Evolutionary conservation across 352 stramenopile species (phyloP), one percentile per base, ranked within the genome.

Genomic region (Pythium rishiriense): DNA sequence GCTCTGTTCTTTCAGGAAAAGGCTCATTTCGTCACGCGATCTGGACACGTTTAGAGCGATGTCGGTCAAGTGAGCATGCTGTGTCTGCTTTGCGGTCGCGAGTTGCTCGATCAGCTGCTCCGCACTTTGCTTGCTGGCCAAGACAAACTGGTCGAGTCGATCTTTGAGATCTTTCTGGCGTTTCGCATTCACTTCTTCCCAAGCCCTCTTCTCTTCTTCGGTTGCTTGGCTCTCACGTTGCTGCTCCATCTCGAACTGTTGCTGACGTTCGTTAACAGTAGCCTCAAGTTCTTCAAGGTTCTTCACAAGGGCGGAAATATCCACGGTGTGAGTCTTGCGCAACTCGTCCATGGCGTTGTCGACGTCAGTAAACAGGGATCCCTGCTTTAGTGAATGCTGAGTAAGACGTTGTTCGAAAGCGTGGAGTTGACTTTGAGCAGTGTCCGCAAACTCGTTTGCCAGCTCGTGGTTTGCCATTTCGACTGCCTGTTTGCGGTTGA

Each of bases 301-400:
- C 29, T 60, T 62, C 26, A 65, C 15, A 9, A 74, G 33, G 25
- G 24, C 42, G 28, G 22, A 52, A 19, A 69, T 48, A n/a, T 88
- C 73, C 7, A 61, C 62, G 14, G 69, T 74, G 57, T 93, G 80
- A 21, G 57, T 46, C 12, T 66, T 65, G 24, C 87, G 69, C 17
- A 93, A 45, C 43, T 87, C 72, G 15, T 76, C 63, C 35, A 93
- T 64, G 25, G 76, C 68, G 19, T 47, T 70, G 3, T 70, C 63
- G 6, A 90, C 67, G 28, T 80, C 82, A 15, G 63, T 42, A 59
- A 85, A 78, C 56, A 86, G 55, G 8, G 42, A 56, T 28, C 75
- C 62, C 64, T 93, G 84, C 21, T 64, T 68, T 14, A 80, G 57
- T 51, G 90, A 75, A 35, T 91, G 81, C 24, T 76, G 62, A n/a